Evolutionary conservation across 306 rosid species (phyloP), one percentile per base, ranked within the genome.

Genomic region (Begonia peltatifolia): DNA sequence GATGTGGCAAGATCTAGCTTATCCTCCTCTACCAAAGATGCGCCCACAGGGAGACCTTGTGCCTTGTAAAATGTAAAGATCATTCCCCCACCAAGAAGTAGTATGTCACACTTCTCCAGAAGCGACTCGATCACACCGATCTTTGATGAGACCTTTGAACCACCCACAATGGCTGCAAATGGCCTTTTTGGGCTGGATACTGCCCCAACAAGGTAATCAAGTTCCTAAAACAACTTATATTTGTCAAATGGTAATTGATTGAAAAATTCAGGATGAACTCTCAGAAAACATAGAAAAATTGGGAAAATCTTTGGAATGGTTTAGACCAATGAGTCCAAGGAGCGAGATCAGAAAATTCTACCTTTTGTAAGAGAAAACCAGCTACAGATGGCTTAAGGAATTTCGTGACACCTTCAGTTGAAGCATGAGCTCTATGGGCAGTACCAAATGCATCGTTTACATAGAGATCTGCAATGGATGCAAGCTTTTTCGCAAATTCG

Each of bases 101-200:
- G 87, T 62, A 76, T 71, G 66, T 92, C 94, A 66, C 71, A 77
- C 55, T 86, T 92, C 67, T 92, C 99, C 14, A 92, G 74, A 15
- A 92, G 93, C 15, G 99, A 92, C 54, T 92, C 99, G 2, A 92
- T 92, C 55, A 92, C 99, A 47, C 99, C 99, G 59, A 92, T 92
- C 76, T 92, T 92, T 52, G 96, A 83, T 15, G 99, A 92, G 57
- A 92, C 99, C 82, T 92, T 92, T 38, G 99, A 86, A 71, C 99
- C 99, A 77, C 99, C 99, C 47, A 92, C 99, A 75, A 92, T 92
- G 79, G 99, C 99, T 54, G 99, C 99, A 74, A 92, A 92, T 58
- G 99, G 99, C 60, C 94, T 77, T 55, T 86, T 92, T 0, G 99
- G 99, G 75, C 0, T 81, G 57, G 99, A 83, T 57, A 92, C 99